phyloP scores from a whole-genome alignment of 2,329 filamentous ascomycete species.

The Xylaria sp. region DNA sequence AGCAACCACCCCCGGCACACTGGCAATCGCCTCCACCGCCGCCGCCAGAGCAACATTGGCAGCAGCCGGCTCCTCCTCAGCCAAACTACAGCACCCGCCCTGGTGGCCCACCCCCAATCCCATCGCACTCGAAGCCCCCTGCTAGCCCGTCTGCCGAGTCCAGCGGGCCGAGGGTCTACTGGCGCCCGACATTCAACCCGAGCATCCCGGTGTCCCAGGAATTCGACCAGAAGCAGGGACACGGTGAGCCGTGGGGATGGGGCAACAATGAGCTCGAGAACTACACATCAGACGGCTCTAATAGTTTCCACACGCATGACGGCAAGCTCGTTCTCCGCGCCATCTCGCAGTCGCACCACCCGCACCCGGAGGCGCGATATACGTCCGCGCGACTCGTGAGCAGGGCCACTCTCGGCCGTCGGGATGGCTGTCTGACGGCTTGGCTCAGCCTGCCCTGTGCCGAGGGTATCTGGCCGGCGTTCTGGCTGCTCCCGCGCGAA shows the following conservation, averaged over 20 bases:
- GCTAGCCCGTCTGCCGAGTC: conserved; percentile 11
- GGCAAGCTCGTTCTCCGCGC: conserved; percentile 65
- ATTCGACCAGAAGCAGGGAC: conserved; percentile 66
- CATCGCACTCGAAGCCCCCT: conserved; percentile 38
- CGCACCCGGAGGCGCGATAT: conserved; percentile 57
- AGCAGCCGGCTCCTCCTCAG: conserved; percentile 29
- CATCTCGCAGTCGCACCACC: conserved; percentile 53
- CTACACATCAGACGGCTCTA: conserved; percentile 62
- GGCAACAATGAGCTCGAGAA: conserved; percentile 70
- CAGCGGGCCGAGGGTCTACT: conserved; percentile 55
- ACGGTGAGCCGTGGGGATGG: conserved; percentile 67
- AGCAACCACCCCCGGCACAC: conserved; percentile 30
- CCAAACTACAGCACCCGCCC: conserved; percentile 41
- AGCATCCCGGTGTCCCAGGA: conserved; percentile 59
- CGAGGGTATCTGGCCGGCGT: conserved; percentile 69
- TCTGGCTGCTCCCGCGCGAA: conserved; percentile 69
- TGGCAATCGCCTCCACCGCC: conserved; percentile 28
- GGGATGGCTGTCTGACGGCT: conserved; percentile 64
- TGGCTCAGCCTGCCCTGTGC: conserved; percentile 65
- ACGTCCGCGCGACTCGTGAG: conserved; percentile 68
- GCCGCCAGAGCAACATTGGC: conserved; percentile 17
- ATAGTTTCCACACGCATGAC: conserved; percentile 66
- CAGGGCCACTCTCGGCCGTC: conserved; percentile 61
- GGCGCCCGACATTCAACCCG: conserved; percentile 63
- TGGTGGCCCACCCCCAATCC: conserved; percentile 40